Conservation (phyloP, 164 flowering plant species). For the Stephania yunnanensis region DNA sequence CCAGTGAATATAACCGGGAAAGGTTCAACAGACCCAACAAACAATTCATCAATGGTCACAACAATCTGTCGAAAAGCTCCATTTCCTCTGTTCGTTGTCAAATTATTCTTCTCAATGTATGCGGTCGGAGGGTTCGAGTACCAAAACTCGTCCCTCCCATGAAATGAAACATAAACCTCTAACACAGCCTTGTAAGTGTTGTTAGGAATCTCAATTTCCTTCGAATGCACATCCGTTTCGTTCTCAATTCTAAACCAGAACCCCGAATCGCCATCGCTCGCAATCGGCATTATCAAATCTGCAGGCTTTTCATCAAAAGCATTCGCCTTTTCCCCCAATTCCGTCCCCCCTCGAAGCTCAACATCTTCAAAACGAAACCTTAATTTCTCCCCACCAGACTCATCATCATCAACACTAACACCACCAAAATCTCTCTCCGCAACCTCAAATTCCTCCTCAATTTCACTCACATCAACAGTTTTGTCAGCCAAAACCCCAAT, state of each 20-base stretch:
- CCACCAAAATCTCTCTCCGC: not conserved
- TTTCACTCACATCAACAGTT: conserved; percentile 2
- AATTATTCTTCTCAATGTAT: conserved; percentile 49
- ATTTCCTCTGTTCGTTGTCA: conserved; percentile 49
- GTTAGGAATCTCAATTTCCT: conserved; percentile 38
- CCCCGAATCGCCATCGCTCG: conserved; percentile 33
- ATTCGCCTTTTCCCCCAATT: not conserved
- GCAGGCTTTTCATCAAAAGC: conserved; percentile 34
- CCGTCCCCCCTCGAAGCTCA: not conserved
- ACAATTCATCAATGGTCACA: conserved; percentile 47
- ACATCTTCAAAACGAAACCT: not conserved
- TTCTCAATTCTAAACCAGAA: conserved; percentile 62
- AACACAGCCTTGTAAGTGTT: conserved; percentile 48
- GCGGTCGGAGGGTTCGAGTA: conserved; percentile 74
- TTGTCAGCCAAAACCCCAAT: not conserved
- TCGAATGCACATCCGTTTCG: conserved; percentile 29
- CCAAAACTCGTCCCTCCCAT: conserved; percentile 90
- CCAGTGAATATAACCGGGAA: conserved; percentile 83
- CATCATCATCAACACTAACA: not conserved
- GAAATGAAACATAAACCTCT: conserved; percentile 70
- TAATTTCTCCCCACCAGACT: not conserved
- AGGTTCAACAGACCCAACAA: conserved; percentile 56
- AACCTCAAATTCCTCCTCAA: not conserved
- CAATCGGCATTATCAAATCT: conserved; percentile 65
- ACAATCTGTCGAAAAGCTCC: conserved; percentile 70